phyloP scores from a whole-genome alignment of 1,284 basidiomycete species.

The Anthracocystis walkeri region DNA sequence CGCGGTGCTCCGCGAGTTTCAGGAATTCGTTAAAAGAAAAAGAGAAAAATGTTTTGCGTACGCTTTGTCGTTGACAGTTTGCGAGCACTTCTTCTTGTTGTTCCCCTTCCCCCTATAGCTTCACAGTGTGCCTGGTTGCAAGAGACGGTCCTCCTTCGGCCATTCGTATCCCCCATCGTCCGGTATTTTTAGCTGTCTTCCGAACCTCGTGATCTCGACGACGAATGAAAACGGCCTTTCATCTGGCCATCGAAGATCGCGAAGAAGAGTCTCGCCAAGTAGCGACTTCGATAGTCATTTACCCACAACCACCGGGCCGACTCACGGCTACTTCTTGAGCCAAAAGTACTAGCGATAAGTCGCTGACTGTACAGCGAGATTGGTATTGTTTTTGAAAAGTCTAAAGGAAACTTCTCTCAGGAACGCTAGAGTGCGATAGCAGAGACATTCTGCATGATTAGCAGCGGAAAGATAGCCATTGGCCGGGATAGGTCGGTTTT shows the following conservation, averaged over 20 bases:
- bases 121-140: too few species aligned
- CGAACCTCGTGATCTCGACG: too few species aligned
- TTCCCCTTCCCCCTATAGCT: not conserved
- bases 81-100: too few species aligned
- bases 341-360: not conserved
- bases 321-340: not conserved
- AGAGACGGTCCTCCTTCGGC: too few species aligned
- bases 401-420: constrained; percentile 6
- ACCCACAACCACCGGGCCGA: too few species aligned
- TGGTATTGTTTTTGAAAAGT: not conserved
- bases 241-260: too few species aligned
- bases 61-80: too few species aligned
- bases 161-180: too few species aligned
- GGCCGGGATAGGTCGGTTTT: not conserved
- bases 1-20: constrained; percentile 1
- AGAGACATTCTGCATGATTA: constrained; percentile 2
- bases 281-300: too few species aligned
- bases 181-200: too few species aligned
- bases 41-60: not conserved
- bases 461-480: not conserved
- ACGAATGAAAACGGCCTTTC: too few species aligned
- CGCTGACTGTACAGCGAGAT: not conserved
- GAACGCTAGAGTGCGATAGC: not conserved
- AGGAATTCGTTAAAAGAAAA: constrained; percentile 2
- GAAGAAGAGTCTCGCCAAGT: too few species aligned